phyloP scores from a whole-genome alignment of 352 stramenopile species.

The Globisporangium cystogenes region DNA sequence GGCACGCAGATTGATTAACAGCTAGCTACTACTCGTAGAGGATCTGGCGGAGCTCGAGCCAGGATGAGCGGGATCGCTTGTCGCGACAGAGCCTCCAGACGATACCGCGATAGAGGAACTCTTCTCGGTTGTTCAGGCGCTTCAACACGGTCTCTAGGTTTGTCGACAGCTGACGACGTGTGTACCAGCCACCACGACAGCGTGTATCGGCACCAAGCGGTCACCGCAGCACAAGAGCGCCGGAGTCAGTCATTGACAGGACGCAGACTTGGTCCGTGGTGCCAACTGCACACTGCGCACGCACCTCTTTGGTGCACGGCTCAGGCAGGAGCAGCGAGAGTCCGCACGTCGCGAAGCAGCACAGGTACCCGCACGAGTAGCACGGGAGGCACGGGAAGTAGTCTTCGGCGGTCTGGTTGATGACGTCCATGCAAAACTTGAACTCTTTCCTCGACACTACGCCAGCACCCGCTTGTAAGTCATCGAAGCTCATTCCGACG shows the following conservation, averaged over 20 bases:
- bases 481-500: no score
- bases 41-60: constrained; percentile 71
- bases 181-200: not conserved
- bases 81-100: constrained; percentile 50
- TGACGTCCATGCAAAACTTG: constrained; percentile 65
- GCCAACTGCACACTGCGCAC: not conserved
- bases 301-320: constrained; percentile 64
- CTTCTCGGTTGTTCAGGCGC: constrained; percentile 60
- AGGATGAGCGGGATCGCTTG: constrained; percentile 41
- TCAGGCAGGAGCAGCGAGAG: constrained; percentile 55
- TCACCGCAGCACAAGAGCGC: no score
- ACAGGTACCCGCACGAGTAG: constrained; percentile 63
- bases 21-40: constrained; percentile 39
- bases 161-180: constrained; percentile 35
- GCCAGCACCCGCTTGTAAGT: not conserved
- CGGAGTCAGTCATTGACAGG: no score
- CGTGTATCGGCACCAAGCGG: no score
- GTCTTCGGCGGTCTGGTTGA: constrained; percentile 72
- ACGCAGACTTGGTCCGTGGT: not conserved
- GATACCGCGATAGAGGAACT: constrained; percentile 64
- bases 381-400: constrained; percentile 71
- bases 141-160: constrained; percentile 59
- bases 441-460: constrained; percentile 70
- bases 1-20: no score
- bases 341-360: constrained; percentile 54